Evolutionary conservation across 2,329 filamentous ascomycete genomes (phyloP).

Genomic region (Blastomyces gilchristii): DNA sequence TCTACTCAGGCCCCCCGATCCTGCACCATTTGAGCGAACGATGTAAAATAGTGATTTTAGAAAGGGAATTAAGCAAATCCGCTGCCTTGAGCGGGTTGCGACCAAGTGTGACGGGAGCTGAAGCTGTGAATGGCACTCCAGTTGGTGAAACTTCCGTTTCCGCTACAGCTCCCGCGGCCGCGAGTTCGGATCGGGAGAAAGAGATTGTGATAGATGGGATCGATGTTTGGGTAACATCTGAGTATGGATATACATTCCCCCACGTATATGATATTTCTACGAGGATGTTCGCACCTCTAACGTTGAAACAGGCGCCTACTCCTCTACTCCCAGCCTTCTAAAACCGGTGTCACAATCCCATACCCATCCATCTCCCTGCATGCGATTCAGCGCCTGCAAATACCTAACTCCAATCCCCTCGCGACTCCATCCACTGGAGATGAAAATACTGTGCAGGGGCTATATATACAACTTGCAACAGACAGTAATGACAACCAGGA

Average conservation of each 20-base stretch:
- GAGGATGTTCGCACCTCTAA: background rate
- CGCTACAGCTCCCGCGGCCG: conserved; percentile 11
- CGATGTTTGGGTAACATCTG: conserved; percentile 40
- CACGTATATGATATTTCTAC: background rate
- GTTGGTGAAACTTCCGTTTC: background rate
- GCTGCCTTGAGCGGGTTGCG: conserved; percentile 28
- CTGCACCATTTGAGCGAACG: conserved; percentile 38
- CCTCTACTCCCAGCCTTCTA: conserved; percentile 29
- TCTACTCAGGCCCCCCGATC: conserved; percentile 38
- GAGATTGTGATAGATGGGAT: conserved; percentile 32
- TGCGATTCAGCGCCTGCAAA: conserved; percentile 36
- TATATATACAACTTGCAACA: conserved; percentile 40
- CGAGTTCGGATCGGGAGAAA: conserved; percentile 18
- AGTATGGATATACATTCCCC: conserved; percentile 26
- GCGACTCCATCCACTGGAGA: conserved; percentile 1
- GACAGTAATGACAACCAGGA: conserved; percentile 21
- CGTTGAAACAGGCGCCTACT: conserved; percentile 33
- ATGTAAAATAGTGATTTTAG: conserved; percentile 36
- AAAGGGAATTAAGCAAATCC: conserved; percentile 30
- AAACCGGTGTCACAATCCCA: conserved; percentile 35
- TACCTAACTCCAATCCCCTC: conserved; percentile 21
- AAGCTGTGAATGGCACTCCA: conserved; percentile 10
- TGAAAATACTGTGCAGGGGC: conserved; percentile 30
- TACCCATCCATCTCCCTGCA: conserved; percentile 42
- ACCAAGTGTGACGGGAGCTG: conserved; percentile 14